Percentiles rank a stretch among this genome's conserved stretches.
Conservation (phyloP, 1,284 basidiomycete genomes). For the Cryptococcus wingfieldii region DNA sequence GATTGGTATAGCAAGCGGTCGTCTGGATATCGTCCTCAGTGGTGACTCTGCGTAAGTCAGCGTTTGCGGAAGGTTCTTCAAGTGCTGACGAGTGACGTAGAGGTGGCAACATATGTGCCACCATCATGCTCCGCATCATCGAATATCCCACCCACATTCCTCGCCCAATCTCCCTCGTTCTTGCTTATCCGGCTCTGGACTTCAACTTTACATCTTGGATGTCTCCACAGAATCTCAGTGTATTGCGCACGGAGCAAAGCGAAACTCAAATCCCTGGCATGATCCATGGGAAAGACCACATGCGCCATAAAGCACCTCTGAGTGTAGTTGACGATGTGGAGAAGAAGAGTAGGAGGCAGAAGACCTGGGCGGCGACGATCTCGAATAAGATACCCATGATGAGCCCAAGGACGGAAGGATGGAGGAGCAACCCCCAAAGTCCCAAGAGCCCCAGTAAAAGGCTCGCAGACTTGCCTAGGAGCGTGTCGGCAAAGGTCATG, state of each 20-base stretch:
- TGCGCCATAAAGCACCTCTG: constrained; percentile 77
- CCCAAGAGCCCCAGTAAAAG: constrained; percentile 3
- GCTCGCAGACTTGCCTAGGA: constrained; percentile 26
- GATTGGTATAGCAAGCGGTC: constrained; percentile 69
- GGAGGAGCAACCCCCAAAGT: constrained; percentile 9
- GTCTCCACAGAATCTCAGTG: constrained; percentile 76
- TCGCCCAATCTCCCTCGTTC: constrained; percentile 72
- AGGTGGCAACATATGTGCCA: constrained; percentile 77
- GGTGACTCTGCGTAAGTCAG: constrained; percentile 85
- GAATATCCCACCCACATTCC: constrained; percentile 56
- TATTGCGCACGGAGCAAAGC: constrained; percentile 74
- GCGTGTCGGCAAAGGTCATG: constrained; percentile 35
- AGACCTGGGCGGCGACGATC: constrained; percentile 53
- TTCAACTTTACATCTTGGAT: constrained; percentile 99
- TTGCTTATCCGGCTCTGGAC: constrained; percentile 70
- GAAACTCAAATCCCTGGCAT: constrained; percentile 59
- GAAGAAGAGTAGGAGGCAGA: constrained; percentile 49
- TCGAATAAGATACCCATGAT: constrained; percentile 29
- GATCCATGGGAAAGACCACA: constrained; percentile 78
- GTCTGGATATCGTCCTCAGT: constrained; percentile 68
- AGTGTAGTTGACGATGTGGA: constrained; percentile 72
- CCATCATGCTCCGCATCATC: constrained; percentile 75
- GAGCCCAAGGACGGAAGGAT: constrained; percentile 21
- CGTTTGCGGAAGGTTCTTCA: not conserved
- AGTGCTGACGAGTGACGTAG: constrained; percentile 49